These are phyloP conservation scores for Lepidium aucheri DNA, from an alignment of 345 rosid genomes.

Conservation along the genomic window DNA sequence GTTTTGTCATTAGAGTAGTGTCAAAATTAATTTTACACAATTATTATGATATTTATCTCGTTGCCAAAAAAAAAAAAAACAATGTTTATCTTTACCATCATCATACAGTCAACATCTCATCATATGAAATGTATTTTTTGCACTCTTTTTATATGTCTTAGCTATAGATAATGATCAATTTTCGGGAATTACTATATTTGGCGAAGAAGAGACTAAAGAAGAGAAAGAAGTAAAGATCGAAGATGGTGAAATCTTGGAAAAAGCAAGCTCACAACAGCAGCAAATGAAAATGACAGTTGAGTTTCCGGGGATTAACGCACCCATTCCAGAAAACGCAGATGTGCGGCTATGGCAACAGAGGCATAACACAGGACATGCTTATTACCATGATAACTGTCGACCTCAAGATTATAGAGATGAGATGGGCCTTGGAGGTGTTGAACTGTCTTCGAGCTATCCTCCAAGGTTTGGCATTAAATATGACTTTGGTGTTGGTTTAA, in stretches of 20 bases:
- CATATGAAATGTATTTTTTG: background rate
- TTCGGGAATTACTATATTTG: constrained; percentile 74
- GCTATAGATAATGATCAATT: constrained; percentile 53
- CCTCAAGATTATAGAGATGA: constrained; percentile 33
- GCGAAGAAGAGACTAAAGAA: constrained; percentile 41
- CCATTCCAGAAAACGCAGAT: constrained; percentile 73
- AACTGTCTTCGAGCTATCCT: constrained; percentile 47
- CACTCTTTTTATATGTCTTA: constrained; percentile 21
- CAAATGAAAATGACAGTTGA: constrained; percentile 45
- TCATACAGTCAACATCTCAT: background rate
- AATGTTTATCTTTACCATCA: background rate
- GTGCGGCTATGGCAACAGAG: constrained; percentile 29
- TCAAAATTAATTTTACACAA: no score
- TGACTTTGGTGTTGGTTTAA: constrained; percentile 27
- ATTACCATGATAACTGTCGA: constrained; percentile 36
- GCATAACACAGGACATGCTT: constrained; percentile 29
- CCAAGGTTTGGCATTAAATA: constrained; percentile 43
- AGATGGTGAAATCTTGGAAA: constrained; percentile 63
- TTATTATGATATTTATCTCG: no score
- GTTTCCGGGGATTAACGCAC: constrained; percentile 87
- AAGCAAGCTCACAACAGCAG: constrained; percentile 25
- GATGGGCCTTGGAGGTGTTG: constrained; percentile 46
- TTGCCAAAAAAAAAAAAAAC: no score
- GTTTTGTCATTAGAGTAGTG: background rate
- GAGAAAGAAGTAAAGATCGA: constrained; percentile 46